Base-by-base conservation (phyloP, 179 eudicot species). In the Sideroxylon spinosum region DNA sequence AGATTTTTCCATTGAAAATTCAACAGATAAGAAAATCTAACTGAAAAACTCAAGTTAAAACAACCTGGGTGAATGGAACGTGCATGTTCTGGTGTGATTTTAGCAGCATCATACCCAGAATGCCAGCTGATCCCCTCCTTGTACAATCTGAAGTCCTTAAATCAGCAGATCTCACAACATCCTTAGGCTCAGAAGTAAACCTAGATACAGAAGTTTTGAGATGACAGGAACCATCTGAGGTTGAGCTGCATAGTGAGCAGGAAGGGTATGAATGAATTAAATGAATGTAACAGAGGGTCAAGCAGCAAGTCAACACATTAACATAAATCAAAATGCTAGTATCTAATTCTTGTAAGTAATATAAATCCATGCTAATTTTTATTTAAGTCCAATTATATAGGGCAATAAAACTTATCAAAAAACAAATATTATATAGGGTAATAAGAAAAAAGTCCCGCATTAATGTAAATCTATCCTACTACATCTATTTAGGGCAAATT, bases 31-130 rank as follows among this genome's bases (percentile, higher is more conserved):
- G 26, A 64, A 55, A 29, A 57, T 55, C 28, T 17, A 73, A 28
- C 50, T 44, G 65, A 61, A 59, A 73, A 67, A 76, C 22, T 20
- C 23, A 70, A 73, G 49, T 49, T 56, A 66, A 68, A 56, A 59
- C 65, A 84, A 93, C 98, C 97, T 91, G 98, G n/a, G 97, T 95
- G 71, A 88, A 83, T 75, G 98, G 98, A 78, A 84, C 92, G 85
- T 93, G 98, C 97, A 95, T 90, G 75, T 79, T 84, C 84, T 89
- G 90, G 76, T 81, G 11, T 46, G 93, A 89, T 60, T 89, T 89
- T 84, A 95, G 79, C 80, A 95, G 91, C 95, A 91, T 88, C 93
- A 91, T 87, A 37, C 82, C 88, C 26, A 77, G 87, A 80, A 84
- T 72, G 63, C 93, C 93, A 86, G 91, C 91, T 75, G 98, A 93